These are phyloP conservation scores for Iris macrosiphon DNA, from an alignment of 106 monocot species.

Conservation along the genomic window DNA sequence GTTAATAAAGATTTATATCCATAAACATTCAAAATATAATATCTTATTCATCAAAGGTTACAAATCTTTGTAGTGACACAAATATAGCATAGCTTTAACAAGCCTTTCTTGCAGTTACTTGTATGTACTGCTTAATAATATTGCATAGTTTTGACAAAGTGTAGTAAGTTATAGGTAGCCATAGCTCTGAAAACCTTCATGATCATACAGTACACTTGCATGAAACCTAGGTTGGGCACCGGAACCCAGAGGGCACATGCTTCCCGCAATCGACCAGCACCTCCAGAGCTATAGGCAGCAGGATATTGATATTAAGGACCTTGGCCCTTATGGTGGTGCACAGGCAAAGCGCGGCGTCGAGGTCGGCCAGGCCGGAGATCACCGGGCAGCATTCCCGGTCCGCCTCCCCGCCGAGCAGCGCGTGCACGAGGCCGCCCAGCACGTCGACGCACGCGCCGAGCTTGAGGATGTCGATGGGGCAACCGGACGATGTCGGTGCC, in stretches of 20 bases:
- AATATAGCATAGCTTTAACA: no score
- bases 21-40: no score
- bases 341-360: constrained; percentile 49
- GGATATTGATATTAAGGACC: constrained; percentile 12
- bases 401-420: constrained; percentile 9
- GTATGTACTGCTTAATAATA: no score
- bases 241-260: constrained; percentile 17
- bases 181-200: no score
- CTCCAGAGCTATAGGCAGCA: constrained; percentile 23
- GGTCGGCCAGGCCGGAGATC: constrained; percentile 18
- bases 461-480: constrained; percentile 32
- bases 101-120: no score
- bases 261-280: constrained; percentile 25
- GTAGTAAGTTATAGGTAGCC: no score
- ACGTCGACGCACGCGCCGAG: constrained; percentile 29
- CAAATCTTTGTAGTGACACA: no score
- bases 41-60: no score
- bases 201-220: no score
- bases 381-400: constrained; percentile 27
- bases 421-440: constrained; percentile 17
- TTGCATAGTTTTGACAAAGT: no score
- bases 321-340: constrained; percentile 42
- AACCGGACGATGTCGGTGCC: not conserved
- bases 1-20: no score
- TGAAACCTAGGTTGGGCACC: constrained; percentile 19